These are phyloP conservation scores for Vitis labrusca DNA, from an alignment of 164 flowering plant species.

Conservation along the genomic window DNA sequence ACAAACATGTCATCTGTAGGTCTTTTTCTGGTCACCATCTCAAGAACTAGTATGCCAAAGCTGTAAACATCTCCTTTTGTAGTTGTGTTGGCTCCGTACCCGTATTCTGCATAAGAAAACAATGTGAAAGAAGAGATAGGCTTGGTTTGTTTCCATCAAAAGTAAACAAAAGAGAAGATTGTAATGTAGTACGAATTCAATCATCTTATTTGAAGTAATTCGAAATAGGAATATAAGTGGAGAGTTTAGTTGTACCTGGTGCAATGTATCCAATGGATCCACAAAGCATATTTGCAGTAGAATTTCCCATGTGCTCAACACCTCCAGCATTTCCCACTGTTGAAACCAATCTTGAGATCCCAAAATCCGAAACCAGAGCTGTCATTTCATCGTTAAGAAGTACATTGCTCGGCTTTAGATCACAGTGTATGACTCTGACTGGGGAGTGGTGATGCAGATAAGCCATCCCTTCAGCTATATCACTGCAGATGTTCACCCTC, in stretches of 20 bases:
- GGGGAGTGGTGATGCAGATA: slow-evolving; percentile 63
- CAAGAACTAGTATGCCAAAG: slow-evolving; percentile 58
- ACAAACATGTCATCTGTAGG: slow-evolving; percentile 57
- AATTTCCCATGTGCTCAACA: slow-evolving; percentile 34
- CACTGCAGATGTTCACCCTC: slow-evolving; percentile 49
- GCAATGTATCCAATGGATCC: slow-evolving; percentile 57
- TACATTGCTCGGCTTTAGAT: slow-evolving; percentile 65
- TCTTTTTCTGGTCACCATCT: slow-evolving; percentile 54
- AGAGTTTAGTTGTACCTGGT: slow-evolving; percentile 32
- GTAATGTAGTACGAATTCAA: too few relatives aligned
- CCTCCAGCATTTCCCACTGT: slow-evolving; percentile 23
- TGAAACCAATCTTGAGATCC: slow-evolving; percentile 42
- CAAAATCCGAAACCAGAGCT: slow-evolving; percentile 56
- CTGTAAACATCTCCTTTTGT: slow-evolving; percentile 62
- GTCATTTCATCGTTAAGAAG: slow-evolving; percentile 57
- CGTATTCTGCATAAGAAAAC: slow-evolving; percentile 34
- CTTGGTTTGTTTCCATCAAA: too few relatives aligned
- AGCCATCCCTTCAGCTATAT: slow-evolving; percentile 59
- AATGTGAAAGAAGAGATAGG: not conserved
- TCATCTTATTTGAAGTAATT: not conserved
- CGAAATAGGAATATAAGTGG: not conserved
- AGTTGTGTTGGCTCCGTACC: slow-evolving; percentile 39
- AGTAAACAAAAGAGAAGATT: not conserved
- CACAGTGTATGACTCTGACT: slow-evolving; percentile 49
- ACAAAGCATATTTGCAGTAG: slow-evolving; percentile 37